Evolutionary conservation across 2,329 filamentous ascomycete genomes (phyloP).

Genomic region (Diatrype stigma): DNA sequence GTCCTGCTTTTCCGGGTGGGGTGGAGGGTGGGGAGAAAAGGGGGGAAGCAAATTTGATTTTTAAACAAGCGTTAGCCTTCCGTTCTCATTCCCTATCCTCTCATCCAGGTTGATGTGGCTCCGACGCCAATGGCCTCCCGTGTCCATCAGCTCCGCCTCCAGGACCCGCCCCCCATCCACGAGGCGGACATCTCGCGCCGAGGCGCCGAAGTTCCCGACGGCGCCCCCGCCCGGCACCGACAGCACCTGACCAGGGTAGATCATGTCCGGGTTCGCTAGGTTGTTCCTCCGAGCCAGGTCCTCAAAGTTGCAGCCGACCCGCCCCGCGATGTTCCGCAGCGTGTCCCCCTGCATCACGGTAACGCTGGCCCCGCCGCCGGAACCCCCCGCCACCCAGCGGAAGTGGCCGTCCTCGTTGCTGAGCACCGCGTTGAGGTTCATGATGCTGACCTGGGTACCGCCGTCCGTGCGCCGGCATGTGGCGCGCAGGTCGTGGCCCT

Average conservation of each 20-base stretch:
- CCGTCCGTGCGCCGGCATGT: constrained; percentile 31
- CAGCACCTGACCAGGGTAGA: constrained; percentile 38
- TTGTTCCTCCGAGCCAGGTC: constrained; percentile 36
- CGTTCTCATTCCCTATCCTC: constrained; percentile 16
- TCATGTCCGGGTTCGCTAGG: constrained; percentile 37
- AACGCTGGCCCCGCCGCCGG: constrained; percentile 20
- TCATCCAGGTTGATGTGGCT: constrained; percentile 17
- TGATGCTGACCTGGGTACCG: constrained; percentile 27
- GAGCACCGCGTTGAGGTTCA: constrained; percentile 32
- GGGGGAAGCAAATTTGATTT: not conserved
- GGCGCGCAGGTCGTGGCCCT: constrained; percentile 31
- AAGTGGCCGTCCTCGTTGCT: constrained; percentile 34
- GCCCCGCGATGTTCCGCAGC: constrained; percentile 33
- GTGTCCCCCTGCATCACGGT: constrained; percentile 40
- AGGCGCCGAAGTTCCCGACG: constrained; percentile 29
- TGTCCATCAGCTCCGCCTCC: constrained; percentile 17
- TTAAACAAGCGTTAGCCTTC: constrained; percentile 40
- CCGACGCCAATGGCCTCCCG: constrained; percentile 13
- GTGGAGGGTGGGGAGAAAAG: no score
- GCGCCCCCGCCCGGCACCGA: constrained; percentile 26
- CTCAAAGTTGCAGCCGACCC: constrained; percentile 30
- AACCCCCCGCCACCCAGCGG: constrained; percentile 27
- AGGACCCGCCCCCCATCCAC: constrained; percentile 31
- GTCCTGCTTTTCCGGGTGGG: no score
- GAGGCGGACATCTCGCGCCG: constrained; percentile 32